Conservation (phyloP, 2,329 filamentous ascomycete species). For the Coniella vitis region DNA sequence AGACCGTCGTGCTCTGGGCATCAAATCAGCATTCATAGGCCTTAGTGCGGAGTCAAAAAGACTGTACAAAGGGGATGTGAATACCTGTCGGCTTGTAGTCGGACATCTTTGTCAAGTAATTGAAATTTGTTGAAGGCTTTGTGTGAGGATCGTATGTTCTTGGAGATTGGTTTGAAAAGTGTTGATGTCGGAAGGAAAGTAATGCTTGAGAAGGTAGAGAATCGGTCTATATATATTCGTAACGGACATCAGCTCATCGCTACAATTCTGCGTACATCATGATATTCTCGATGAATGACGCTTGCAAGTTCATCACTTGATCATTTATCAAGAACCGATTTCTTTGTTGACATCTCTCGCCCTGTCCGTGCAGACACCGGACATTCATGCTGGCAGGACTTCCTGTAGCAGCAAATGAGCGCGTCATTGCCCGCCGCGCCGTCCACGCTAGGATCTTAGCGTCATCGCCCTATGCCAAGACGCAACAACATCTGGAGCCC, state of each 20-base stretch:
- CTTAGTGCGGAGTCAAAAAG: neutral
- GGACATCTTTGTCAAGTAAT: neutral
- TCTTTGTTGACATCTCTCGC: too few species aligned
- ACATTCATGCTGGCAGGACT: too few species aligned
- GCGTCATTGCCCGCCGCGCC: too few species aligned
- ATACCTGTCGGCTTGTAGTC: conserved; percentile 9
- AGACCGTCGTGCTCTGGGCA: conserved; percentile 6
- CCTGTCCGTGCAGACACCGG: too few species aligned
- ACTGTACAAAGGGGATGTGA: neutral
- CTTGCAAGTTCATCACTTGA: neutral
- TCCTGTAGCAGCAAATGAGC: too few species aligned
- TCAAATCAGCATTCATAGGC: neutral
- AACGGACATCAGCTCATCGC: neutral
- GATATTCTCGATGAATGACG: neutral
- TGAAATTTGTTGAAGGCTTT: neutral
- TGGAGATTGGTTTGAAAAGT: too few species aligned
- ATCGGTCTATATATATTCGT: neutral
- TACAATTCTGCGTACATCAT: neutral
- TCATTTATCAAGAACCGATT: neutral
- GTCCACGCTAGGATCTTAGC: too few species aligned
- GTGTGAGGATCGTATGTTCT: neutral
- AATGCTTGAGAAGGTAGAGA: neutral
- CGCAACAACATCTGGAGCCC: too few species aligned
- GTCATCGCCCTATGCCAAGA: too few species aligned
- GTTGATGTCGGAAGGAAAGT: too few species aligned